A percentile compares a stretch with the other conserved stretches of the same genome.
phyloP scores from a whole-genome alignment of 495 filamentous ascomycete species.

The Penicillium macrosclerotiorum region DNA sequence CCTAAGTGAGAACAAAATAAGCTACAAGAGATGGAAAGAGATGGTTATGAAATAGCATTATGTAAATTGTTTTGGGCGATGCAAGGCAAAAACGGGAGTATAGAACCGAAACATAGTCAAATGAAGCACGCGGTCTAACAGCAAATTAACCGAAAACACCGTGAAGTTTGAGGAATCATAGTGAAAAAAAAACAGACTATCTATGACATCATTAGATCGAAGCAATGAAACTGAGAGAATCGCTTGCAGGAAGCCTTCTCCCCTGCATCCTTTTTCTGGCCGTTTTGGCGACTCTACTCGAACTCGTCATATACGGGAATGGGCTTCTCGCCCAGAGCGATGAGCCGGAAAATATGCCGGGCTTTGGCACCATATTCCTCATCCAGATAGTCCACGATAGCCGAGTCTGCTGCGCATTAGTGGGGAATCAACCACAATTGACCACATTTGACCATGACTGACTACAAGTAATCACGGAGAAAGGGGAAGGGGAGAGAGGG shows the following conservation, averaged over 20 bases:
- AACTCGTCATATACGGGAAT: constrained; percentile 49
- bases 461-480: no score
- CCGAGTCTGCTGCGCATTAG: constrained; percentile 38
- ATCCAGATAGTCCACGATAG: constrained; percentile 53
- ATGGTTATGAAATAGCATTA: no score
- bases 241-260: constrained; percentile 6
- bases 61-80: background rate
- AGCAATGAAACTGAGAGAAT: constrained; percentile 7
- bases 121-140: constrained; percentile 12
- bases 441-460: no score
- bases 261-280: no score
- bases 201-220: constrained; percentile 16
- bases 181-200: constrained; percentile 14
- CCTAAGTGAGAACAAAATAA: no score
- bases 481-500: constrained; percentile 1
- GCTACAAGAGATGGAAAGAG: no score
- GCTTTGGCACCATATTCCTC: constrained; percentile 44
- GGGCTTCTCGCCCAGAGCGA: constrained; percentile 51
- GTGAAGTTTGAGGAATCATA: background rate
- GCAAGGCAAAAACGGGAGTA: background rate
- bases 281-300: no score
- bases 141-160: constrained; percentile 6
- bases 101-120: background rate
- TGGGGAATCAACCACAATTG: no score
- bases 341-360: constrained; percentile 54